These are phyloP conservation scores for Silene vulgaris DNA, from an alignment of 179 eudicot genomes.

Conservation along the genomic window DNA sequence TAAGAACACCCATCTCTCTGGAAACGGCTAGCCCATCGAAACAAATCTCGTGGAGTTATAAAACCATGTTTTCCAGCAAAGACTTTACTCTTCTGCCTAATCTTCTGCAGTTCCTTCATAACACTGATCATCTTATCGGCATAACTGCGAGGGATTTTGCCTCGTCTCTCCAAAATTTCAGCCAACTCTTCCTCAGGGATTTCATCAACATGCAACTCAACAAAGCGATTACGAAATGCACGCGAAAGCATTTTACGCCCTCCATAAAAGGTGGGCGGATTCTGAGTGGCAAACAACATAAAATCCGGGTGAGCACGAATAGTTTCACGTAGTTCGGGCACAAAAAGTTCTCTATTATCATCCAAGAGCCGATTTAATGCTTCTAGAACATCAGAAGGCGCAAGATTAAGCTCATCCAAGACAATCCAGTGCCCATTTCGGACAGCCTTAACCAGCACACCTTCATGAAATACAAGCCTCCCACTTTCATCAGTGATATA, in stretches of 20 bases:
- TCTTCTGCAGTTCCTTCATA: constrained; percentile 92
- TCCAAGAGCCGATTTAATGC: constrained; percentile 88
- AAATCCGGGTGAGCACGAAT: constrained; percentile 85
- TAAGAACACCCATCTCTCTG: constrained; percentile 52
- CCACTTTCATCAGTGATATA: constrained; percentile 84
- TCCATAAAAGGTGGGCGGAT: constrained; percentile 92
- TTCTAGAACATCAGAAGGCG: constrained; percentile 96
- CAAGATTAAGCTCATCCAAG: constrained; percentile 94
- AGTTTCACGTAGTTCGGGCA: constrained; percentile 81
- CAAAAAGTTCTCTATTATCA: constrained; percentile 91
- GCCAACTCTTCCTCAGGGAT: constrained; percentile 76
- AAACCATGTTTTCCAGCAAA: constrained; percentile 99
- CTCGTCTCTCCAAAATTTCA: constrained; percentile 61
- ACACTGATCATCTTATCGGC: constrained; percentile 83
- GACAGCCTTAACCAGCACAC: constrained; percentile 87
- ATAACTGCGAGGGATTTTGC: constrained; percentile 66
- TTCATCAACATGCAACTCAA: constrained; percentile 97
- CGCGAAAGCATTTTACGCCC: constrained; percentile 98
- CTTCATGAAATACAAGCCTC: constrained; percentile 83
- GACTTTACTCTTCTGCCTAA: constrained; percentile 82
- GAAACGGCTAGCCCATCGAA: constrained; percentile 91
- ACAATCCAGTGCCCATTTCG: constrained; percentile 94
- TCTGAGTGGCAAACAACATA: constrained; percentile 97
- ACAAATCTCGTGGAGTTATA: constrained; percentile 93
- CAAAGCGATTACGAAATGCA: constrained; percentile 97